phyloP scores from a whole-genome alignment of 768 basidiomycete genomes.

The Hygrocybe coccinea region DNA sequence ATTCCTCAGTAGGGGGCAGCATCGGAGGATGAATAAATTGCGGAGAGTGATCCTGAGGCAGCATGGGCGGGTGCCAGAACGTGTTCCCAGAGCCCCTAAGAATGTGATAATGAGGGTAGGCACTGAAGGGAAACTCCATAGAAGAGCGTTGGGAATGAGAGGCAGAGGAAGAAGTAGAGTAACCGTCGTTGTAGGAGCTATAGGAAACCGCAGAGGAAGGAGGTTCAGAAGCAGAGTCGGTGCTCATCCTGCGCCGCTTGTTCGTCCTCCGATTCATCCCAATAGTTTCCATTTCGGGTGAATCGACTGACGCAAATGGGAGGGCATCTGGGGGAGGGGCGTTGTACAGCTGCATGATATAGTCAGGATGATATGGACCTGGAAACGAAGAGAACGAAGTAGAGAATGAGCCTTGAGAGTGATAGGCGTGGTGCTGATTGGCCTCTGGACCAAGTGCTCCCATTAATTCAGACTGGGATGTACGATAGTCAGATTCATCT shows the following conservation, averaged over 20 bases:
- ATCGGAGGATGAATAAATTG: slow-evolving; percentile 66
- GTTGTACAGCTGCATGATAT: slow-evolving; percentile 50
- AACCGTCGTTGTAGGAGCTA: slow-evolving; percentile 57
- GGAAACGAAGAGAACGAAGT: slow-evolving; percentile 43
- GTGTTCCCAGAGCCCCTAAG: slow-evolving; percentile 55
- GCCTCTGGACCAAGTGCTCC: slow-evolving; percentile 39
- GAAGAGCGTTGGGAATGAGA: slow-evolving; percentile 57
- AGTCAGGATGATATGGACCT: slow-evolving; percentile 73
- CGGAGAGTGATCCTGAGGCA: slow-evolving; percentile 54
- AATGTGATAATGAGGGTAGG: slow-evolving; percentile 40
- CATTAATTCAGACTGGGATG: slow-evolving; percentile 49
- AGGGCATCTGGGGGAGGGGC: slow-evolving; percentile 45
- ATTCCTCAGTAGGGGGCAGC: slow-evolving; percentile 54
- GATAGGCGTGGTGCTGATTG: slow-evolving; percentile 21
- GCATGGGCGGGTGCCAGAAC: slow-evolving; percentile 79
- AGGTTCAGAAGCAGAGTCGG: slow-evolving; percentile 46
- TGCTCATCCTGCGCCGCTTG: slow-evolving; percentile 74
- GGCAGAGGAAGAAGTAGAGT: slow-evolving; percentile 52
- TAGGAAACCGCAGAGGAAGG: slow-evolving; percentile 62
- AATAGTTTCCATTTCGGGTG: slow-evolving; percentile 16
- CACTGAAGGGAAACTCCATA: slow-evolving; percentile 63
- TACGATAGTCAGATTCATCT: slow-evolving; percentile 41
- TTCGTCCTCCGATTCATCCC: slow-evolving; percentile 43
- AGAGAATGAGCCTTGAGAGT: slow-evolving; percentile 27
- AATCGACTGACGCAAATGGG: slow-evolving; percentile 47